Evolutionary conservation across 495 filamentous ascomycete genomes (phyloP), one percentile per base, ranked within the genome.

Genomic region (Talaromyces ruber): DNA sequence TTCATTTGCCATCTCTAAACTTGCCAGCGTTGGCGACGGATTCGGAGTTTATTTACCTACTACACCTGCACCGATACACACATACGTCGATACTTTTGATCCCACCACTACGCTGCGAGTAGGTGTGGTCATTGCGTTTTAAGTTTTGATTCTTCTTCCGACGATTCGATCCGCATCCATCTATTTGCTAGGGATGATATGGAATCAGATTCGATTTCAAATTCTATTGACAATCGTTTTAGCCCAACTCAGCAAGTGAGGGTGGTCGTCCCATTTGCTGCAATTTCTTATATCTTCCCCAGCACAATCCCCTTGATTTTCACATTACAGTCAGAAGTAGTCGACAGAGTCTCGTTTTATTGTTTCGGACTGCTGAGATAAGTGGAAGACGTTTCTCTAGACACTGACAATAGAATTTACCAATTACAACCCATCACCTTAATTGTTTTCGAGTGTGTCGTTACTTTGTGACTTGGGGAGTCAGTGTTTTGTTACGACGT

Each of bases 401-500:
- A 54, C 51, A 54, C 18, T 25, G 30, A 59, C 34, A 45, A 59
- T 59, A 59, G 22, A 59, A 59, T 32, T 59, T 43, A 39, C 58
- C 16, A 29, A 58, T 45, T 43, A 16, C 32, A 26, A 24, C 32
- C 39, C 14, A 28, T 45, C 24, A 22, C 14, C 51, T 52, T 28
- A 28, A n/a, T 1, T n/a, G 21, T 50, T 1, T 55, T 55, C 26
- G 24, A 14, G 24, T 26, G 7, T 14, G 52, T 7, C 9, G 26
- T 3, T 16, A 26, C 22, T 22, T 26, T 55, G 26, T 55, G 52
- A 21, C 26, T 55, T 55, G n/a, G n/a, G n/a, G n/a, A n/a, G n/a
- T n/a, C n/a, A n/a, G 34, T 16, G 34, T 39, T 16, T 16, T 39
- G 3, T 14, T 39, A 39, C 34, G 34, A 39, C 0, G 12, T 39